Conservation (phyloP, 1,139 yeast species). For the Maudiozyma humilis region DNA sequence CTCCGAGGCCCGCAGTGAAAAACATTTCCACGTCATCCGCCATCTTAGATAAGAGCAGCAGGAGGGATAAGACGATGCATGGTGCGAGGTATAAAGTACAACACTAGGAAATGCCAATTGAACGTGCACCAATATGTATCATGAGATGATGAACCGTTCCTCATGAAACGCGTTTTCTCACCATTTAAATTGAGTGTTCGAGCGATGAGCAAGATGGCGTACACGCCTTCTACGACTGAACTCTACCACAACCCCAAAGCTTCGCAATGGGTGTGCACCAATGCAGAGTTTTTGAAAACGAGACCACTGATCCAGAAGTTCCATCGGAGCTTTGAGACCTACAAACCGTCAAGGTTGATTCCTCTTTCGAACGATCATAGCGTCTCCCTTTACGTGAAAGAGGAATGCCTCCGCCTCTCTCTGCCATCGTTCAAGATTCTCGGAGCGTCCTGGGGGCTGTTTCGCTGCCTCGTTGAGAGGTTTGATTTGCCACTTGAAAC, state of each 20-base stretch:
- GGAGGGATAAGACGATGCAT: background rate
- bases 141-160: background rate
- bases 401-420: background rate
- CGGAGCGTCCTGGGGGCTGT: slow-evolving; percentile 1
- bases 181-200: background rate
- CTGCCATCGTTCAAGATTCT: background rate
- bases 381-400: background rate
- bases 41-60: background rate
- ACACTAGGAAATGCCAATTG: too few relatives aligned
- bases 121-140: background rate
- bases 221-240: background rate
- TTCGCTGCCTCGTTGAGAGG: background rate
- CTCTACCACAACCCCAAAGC: background rate
- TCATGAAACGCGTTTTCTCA: background rate
- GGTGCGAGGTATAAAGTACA: background rate
- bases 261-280: background rate
- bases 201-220: background rate
- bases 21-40: background rate
- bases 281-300: background rate
- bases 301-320: background rate
- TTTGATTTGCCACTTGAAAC: background rate
- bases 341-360: background rate
- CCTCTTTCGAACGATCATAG: background rate
- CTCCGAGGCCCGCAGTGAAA: background rate
- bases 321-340: background rate